These are phyloP conservation scores for Corylus heterophylla DNA, from an alignment of 306 rosid genomes.

Conservation along the genomic window DNA sequence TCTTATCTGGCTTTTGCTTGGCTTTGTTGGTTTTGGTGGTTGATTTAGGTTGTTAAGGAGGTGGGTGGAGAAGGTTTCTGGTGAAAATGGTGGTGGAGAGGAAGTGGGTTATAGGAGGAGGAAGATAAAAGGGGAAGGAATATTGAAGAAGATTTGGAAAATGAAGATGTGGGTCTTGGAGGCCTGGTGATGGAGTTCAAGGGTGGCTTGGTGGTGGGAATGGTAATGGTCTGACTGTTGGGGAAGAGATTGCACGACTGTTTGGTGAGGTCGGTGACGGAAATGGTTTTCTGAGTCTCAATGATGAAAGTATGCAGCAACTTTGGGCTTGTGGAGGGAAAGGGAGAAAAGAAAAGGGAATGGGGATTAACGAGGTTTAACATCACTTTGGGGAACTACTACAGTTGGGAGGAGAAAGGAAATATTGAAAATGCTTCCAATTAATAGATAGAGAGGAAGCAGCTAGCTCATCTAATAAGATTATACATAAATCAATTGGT, in stretches of 20 bases:
- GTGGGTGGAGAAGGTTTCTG: conserved; percentile 12
- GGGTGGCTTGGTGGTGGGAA: conserved; percentile 9
- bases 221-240: conserved; percentile 21
- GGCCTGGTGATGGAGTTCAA: conserved; percentile 1
- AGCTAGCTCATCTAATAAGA: too few relatives aligned
- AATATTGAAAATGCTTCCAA: too few relatives aligned
- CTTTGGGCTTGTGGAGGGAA: neutral
- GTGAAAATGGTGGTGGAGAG: conserved; percentile 20
- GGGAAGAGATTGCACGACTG: neutral
- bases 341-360: too few relatives aligned
- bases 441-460: too few relatives aligned
- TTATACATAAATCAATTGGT: too few relatives aligned
- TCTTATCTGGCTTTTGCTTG: too few relatives aligned
- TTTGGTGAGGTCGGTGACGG: conserved; percentile 31
- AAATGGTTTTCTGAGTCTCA: conserved; percentile 17
- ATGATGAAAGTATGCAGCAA: conserved; percentile 15
- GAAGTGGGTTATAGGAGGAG: conserved; percentile 11
- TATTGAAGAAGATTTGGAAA: conserved; percentile 25
- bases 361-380: too few relatives aligned
- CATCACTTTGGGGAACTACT: too few relatives aligned
- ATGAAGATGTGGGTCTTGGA: conserved; percentile 22
- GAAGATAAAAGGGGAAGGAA: neutral
- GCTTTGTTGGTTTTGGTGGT: too few relatives aligned
- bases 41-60: neutral
- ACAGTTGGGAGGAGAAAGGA: too few relatives aligned